phyloP scores from a whole-genome alignment of 2,329 filamentous ascomycete species.

The Fusarium aywerte region DNA sequence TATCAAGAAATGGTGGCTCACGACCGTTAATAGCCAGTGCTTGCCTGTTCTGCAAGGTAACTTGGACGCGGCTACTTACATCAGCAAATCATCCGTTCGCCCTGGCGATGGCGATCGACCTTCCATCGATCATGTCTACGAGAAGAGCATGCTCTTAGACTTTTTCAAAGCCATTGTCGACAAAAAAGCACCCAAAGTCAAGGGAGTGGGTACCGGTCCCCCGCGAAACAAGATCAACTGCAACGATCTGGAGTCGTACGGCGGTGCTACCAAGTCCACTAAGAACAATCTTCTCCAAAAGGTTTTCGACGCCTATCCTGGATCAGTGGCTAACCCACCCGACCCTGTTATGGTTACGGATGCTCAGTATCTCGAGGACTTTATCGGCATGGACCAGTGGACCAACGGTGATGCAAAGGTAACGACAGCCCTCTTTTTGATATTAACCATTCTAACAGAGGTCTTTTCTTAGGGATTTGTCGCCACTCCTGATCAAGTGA shows the following conservation, averaged over 20 bases:
- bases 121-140: constrained; percentile 23
- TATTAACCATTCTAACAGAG: background rate
- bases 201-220: background rate
- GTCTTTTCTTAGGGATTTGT: background rate
- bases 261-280: background rate
- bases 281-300: background rate
- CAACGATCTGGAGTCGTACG: constrained; percentile 10
- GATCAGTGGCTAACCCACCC: too few species aligned
- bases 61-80: background rate
- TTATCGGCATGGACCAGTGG: constrained; percentile 23
- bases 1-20: constrained; percentile 1
- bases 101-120: too few species aligned
- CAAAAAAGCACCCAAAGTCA: background rate
- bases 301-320: constrained; percentile 13
- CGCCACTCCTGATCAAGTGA: background rate
- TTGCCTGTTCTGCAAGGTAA: background rate
- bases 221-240: constrained; percentile 11
- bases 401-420: constrained; percentile 16
- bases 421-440: background rate
- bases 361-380: background rate
- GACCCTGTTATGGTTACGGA: background rate
- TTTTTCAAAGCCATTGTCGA: constrained; percentile 10
- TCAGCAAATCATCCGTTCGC: too few species aligned
- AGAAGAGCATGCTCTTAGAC: constrained; percentile 27
- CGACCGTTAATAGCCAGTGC: background rate